Conservation (phyloP, 2,329 filamentous ascomycete genomes). For the Fusarium devonianum region DNA sequence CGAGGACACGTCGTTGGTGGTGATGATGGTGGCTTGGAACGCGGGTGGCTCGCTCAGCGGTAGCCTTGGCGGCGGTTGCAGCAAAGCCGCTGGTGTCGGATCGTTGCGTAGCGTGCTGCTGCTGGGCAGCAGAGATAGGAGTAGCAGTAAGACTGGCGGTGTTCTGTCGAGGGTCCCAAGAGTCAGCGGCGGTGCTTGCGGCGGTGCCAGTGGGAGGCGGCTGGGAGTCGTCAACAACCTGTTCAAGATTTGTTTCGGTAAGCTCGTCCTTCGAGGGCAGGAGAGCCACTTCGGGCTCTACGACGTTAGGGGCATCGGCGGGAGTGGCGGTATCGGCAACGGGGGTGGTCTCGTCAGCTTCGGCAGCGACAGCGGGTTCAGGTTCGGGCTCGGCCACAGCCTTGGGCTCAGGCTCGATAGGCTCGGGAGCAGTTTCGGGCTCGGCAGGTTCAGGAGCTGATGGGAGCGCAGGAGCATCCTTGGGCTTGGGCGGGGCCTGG, state of each 20-base stretch:
- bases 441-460: constrained; percentile 45
- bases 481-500: constrained; percentile 65
- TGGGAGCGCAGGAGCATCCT: constrained; percentile 57
- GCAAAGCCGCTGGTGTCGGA: constrained; percentile 72
- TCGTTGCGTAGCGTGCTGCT: constrained; percentile 65
- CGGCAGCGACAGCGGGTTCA: constrained; percentile 44
- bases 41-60: constrained; percentile 67
- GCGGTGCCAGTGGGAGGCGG: constrained; percentile 82
- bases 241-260: constrained; percentile 91
- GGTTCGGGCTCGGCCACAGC: constrained; percentile 40
- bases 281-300: constrained; percentile 56
- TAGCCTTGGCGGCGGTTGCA: constrained; percentile 82
- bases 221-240: constrained; percentile 81
- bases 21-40: constrained; percentile 70
- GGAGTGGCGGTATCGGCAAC: constrained; percentile 44
- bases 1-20: constrained; percentile 79
- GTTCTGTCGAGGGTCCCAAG: constrained; percentile 74
- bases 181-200: constrained; percentile 88
- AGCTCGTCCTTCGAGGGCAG: constrained; percentile 81
- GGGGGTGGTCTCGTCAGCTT: constrained; percentile 40
- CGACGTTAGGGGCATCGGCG: constrained; percentile 26
- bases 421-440: constrained; percentile 49
- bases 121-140: constrained; percentile 69
- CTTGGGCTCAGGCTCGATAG: constrained; percentile 46
- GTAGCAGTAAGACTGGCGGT: constrained; percentile 69